Percentiles rank a stretch among this genome's conserved stretches.
phyloP scores from a whole-genome alignment of 108 stramenopile species.

The Skeletonema marinoi region DNA sequence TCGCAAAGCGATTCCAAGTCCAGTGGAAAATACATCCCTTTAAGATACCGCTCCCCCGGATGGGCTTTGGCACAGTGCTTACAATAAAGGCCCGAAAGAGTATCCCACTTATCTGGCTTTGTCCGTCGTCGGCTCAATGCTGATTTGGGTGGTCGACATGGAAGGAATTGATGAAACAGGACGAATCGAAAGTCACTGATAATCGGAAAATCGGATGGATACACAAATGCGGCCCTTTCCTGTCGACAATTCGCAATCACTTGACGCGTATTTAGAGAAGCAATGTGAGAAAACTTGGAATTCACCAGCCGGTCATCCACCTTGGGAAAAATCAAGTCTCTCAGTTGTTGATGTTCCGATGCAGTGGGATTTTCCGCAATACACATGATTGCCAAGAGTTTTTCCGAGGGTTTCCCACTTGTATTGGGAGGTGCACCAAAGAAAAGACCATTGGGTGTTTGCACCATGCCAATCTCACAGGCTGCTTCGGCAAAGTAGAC shows the following conservation, averaged over 20 bases:
- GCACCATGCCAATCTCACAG: neutral
- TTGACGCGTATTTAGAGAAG: neutral
- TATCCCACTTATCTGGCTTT: neutral
- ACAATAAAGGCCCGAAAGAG: conserved; percentile 8
- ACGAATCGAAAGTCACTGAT: neutral
- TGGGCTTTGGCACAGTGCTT: conserved; percentile 1
- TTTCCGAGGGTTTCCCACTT: neutral
- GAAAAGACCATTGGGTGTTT: neutral
- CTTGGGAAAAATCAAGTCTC: neutral
- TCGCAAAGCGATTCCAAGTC: neutral
- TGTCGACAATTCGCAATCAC: neutral
- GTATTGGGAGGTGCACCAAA: neutral
- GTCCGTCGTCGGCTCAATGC: neutral
- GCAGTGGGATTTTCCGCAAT: neutral
- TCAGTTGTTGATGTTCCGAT: neutral
- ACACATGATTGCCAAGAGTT: neutral
- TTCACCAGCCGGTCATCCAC: neutral
- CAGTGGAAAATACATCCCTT: conserved; percentile 11
- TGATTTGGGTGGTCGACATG: neutral
- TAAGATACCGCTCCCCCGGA: neutral
- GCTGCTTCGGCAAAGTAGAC: neutral
- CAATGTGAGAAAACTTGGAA: neutral
- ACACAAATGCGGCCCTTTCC: neutral
- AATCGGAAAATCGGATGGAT: neutral
- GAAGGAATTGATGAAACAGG: neutral